Base-by-base conservation (phyloP, 2,329 filamentous ascomycete genomes). In the Sarocladiaceae sp. region DNA sequence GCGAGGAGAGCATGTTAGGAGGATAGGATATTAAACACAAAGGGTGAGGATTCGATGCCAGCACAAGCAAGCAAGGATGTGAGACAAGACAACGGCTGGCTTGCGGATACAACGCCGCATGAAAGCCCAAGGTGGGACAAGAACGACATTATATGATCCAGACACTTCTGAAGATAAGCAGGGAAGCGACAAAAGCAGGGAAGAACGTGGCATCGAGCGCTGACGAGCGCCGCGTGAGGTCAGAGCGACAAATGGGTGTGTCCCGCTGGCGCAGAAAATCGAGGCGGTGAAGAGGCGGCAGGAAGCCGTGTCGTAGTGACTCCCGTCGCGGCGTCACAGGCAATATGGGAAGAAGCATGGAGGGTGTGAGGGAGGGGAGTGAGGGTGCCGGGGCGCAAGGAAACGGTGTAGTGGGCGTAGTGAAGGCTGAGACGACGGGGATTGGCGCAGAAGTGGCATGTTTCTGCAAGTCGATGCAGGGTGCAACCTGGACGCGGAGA, bases 211-310 rank as follows among this genome's bases (percentile, higher is more conserved):
- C 40, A 28, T 44, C 40, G 40, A 23, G 22, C 4, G 28, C 40
- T 44, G 22, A 23, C 17, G 22, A 44, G 23, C 25, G 40, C 40
- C 40, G 40, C 37, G 7, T 15, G 10, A 44, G 23, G 3, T 25
- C 37, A 26, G 33, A 8, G 4, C n/a, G n/a, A 31, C 47, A 28
- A 18, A 18, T 26, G 47, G 40, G 29, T 37, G 33, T 36, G 47
- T 36, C 47, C 31, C 29, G 47, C 25, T 22, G 47, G 29, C 31
- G 31, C 47, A 18, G 6, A 50, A 3, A 22, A 20, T 35, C 23
- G 42, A 50, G 47, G 47, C 47, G 47, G 29, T 50, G 47, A 18
- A 50, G 47, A 37, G 37, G 37, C 29, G 31, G 46, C 46, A 33
- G 25, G 4, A 3, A 35, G 28, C 28, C 28, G 29, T 13, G 11